Conservation (phyloP, 306 rosid species). For the Acacia acuminata region DNA sequence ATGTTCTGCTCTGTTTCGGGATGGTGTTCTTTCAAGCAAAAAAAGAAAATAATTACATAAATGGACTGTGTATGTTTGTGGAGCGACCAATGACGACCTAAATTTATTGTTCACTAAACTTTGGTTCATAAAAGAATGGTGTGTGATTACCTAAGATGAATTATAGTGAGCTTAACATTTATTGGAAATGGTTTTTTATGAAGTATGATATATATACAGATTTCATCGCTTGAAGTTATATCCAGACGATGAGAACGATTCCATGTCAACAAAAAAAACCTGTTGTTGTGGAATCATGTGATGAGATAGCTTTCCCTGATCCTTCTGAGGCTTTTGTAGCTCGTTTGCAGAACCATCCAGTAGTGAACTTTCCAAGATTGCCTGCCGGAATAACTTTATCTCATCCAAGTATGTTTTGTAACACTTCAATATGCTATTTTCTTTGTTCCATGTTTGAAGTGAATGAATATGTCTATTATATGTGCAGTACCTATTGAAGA, state of each 20-base stretch:
- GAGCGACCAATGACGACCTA: conserved; percentile 77
- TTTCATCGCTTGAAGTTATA: conserved; percentile 85
- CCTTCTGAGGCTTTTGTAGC: conserved; percentile 69
- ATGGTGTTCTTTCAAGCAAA: neutral
- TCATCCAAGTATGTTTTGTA: conserved; percentile 55
- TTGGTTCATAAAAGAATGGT: neutral
- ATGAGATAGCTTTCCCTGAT: conserved; percentile 76
- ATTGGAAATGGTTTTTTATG: conserved; percentile 29
- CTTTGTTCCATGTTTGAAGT: conserved; percentile 26
- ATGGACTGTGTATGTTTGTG: conserved; percentile 82
- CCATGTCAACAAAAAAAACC: conserved; percentile 84
- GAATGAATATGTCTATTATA: neutral
- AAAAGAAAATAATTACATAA: conserved; percentile 26
- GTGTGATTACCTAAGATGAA: neutral
- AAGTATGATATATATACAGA: conserved; percentile 56
- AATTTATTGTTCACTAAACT: neutral
- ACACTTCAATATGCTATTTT: conserved; percentile 24
- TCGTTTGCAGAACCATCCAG: conserved; percentile 62
- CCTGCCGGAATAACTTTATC: conserved; percentile 63
- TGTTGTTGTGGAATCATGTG: conserved; percentile 66
- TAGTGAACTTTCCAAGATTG: conserved; percentile 56
- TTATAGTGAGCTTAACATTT: neutral
- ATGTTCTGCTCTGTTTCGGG: conserved; percentile 28
- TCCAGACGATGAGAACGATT: conserved; percentile 71
- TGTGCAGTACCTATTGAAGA: conserved; percentile 69